phyloP scores from a whole-genome alignment of 2,329 filamentous ascomycete genomes.

The Chrysoporthe austroafricana region DNA sequence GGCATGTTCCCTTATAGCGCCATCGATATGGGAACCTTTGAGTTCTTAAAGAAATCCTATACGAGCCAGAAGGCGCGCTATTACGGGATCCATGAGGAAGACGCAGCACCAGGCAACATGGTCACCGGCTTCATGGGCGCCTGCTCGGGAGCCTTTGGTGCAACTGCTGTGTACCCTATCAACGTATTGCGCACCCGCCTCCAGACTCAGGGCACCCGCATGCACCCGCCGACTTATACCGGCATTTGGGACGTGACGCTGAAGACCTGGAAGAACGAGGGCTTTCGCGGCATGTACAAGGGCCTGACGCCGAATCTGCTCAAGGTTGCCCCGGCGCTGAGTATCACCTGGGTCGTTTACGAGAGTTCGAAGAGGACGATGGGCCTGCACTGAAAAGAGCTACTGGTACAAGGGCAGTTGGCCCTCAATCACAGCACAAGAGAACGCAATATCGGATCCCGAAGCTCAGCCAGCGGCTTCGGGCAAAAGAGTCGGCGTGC shows the following conservation, averaged over 20 bases:
- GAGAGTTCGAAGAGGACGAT: constrained; percentile 84
- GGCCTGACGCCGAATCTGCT: constrained; percentile 92
- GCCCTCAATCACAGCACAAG: too few species aligned
- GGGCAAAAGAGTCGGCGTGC: neutral
- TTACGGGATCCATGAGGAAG: constrained; percentile 77
- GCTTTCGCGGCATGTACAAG: constrained; percentile 86
- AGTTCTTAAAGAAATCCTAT: constrained; percentile 81
- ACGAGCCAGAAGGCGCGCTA: constrained; percentile 70
- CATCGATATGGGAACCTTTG: constrained; percentile 94
- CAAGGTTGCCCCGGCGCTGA: constrained; percentile 94
- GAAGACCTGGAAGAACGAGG: constrained; percentile 83
- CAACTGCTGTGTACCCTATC: constrained; percentile 91
- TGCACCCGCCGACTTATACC: constrained; percentile 87
- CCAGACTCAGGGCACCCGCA: constrained; percentile 91
- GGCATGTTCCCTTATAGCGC: constrained; percentile 99
- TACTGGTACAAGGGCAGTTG: neutral
- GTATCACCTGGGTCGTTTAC: constrained; percentile 93
- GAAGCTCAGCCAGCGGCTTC: neutral
- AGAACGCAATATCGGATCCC: too few species aligned
- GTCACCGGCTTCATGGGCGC: constrained; percentile 88
- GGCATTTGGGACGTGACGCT: constrained; percentile 87
- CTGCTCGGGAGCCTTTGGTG: constrained; percentile 87
- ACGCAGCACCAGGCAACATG: constrained; percentile 79
- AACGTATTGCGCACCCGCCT: constrained; percentile 90
- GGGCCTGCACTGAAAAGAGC: constrained; percentile 47